These are phyloP conservation scores for Mangifera indica DNA, from an alignment of 345 rosid species.

Conservation along the genomic window DNA sequence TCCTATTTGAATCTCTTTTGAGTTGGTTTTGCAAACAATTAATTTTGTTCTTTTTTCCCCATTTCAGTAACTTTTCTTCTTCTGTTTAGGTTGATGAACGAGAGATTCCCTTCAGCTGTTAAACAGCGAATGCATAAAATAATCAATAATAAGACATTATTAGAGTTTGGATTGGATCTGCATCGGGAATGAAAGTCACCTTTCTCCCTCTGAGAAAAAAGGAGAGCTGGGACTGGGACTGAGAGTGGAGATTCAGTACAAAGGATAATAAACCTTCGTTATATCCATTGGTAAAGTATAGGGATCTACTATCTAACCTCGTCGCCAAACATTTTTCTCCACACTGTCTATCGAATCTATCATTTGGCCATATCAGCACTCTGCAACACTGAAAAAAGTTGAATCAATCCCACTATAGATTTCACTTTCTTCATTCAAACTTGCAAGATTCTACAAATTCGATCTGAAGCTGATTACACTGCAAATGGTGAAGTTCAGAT, in stretches of 20 bases:
- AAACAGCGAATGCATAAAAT: slow-evolving; percentile 19
- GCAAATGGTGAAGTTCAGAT: not conserved
- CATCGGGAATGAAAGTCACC: slow-evolving; percentile 38
- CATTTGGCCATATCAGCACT: not conserved
- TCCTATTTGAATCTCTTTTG: slow-evolving; percentile 26
- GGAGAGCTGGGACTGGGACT: not conserved
- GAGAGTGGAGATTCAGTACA: not conserved
- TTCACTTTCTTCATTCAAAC: not conserved
- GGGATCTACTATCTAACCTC: slow-evolving; percentile 10
- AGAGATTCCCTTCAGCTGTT: slow-evolving; percentile 54
- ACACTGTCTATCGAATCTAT: not conserved
- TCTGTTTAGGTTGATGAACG: slow-evolving; percentile 35
- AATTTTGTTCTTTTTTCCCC: slow-evolving; percentile 6
- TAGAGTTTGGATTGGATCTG: slow-evolving; percentile 50
- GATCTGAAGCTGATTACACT: too few species aligned
- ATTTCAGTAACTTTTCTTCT: slow-evolving; percentile 29
- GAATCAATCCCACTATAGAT: not conserved
- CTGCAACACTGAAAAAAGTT: not conserved
- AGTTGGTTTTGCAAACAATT: slow-evolving; percentile 21
- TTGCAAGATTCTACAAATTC: not conserved
- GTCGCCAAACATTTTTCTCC: slow-evolving; percentile 2
- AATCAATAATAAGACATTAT: slow-evolving; percentile 25
- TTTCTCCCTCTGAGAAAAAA: slow-evolving; percentile 15
- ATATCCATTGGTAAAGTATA: slow-evolving; percentile 11
- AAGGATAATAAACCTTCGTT: not conserved